Conservation (phyloP, 2,329 filamentous ascomycete genomes). For the Alternaria consortialis region DNA sequence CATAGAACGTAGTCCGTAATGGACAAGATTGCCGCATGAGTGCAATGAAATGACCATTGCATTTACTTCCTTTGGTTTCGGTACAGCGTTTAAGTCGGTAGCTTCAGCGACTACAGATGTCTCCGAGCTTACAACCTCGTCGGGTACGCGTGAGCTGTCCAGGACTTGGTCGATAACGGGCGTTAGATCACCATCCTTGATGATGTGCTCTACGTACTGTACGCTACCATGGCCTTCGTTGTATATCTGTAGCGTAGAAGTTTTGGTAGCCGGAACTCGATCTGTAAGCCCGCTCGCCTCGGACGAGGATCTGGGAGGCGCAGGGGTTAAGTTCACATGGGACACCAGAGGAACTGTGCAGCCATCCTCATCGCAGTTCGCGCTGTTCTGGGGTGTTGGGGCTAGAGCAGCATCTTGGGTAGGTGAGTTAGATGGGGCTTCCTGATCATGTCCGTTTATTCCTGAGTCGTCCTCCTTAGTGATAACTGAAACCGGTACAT, state of each 20-base stretch:
- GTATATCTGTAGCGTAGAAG: constrained; percentile 52
- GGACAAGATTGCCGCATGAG: constrained; percentile 96
- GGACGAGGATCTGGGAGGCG: neutral
- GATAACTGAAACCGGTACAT: neutral
- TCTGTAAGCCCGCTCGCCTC: neutral
- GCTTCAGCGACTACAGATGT: constrained; percentile 32
- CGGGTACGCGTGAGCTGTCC: constrained; percentile 47
- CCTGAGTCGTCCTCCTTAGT: neutral
- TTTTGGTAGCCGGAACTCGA: constrained; percentile 28
- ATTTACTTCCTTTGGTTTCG: constrained; percentile 51
- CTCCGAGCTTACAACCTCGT: constrained; percentile 37
- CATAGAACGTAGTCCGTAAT: constrained; percentile 89
- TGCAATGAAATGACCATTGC: constrained; percentile 94
- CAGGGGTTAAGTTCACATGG: neutral
- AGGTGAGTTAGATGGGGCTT: neutral
- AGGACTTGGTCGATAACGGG: constrained; percentile 72
- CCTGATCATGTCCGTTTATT: neutral
- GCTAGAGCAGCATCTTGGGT: neutral
- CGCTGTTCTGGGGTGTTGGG: constrained; percentile 8
- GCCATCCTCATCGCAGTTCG: constrained; percentile 18
- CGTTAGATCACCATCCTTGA: constrained; percentile 76
- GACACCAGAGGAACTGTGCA: constrained; percentile 7
- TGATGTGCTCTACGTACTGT: constrained; percentile 78
- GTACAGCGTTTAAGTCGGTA: constrained; percentile 36
- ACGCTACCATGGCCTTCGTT: constrained; percentile 73